phyloP scores from a whole-genome alignment of 176 grass and related monocot genomes.

The Phoenix roebelenii region DNA sequence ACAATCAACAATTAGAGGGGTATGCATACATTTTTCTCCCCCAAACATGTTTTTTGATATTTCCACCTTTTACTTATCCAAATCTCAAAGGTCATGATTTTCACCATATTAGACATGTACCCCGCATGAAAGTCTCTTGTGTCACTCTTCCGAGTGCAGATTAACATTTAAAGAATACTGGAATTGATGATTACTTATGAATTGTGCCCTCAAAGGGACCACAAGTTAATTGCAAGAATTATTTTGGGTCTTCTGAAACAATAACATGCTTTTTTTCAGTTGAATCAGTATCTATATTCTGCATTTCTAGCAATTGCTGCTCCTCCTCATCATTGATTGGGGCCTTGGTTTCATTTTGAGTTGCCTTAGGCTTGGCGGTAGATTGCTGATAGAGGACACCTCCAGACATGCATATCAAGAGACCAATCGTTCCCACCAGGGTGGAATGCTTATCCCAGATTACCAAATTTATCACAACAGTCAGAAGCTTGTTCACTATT shows the following conservation, averaged over 20 bases:
- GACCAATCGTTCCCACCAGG: background rate
- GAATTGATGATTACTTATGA: no score
- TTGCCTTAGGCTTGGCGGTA: slow-evolving; percentile 1
- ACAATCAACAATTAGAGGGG: no score
- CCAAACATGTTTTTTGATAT: no score
- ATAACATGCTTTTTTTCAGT: background rate
- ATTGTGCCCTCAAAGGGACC: no score
- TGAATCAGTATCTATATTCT: slow-evolving; percentile 2
- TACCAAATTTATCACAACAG: slow-evolving; percentile 7
- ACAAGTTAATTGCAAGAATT: no score
- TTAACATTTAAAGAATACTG: no score
- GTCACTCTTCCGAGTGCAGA: no score
- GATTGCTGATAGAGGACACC: slow-evolving; percentile 10
- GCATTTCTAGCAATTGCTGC: slow-evolving; percentile 1
- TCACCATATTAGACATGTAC: no score
- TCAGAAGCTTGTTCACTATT: slow-evolving; percentile 3
- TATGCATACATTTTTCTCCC: no score
- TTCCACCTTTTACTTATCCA: no score
- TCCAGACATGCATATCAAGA: slow-evolving; percentile 9
- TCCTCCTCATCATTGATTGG: slow-evolving; percentile 6
- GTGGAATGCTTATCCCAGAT: slow-evolving; percentile 10
- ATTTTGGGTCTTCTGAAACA: background rate
- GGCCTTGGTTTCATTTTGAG: background rate
- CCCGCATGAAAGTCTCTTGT: no score
- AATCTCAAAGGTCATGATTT: no score